phyloP scores from a whole-genome alignment of 2,329 filamentous ascomycete genomes.

The Fusarium keratoplasticum region DNA sequence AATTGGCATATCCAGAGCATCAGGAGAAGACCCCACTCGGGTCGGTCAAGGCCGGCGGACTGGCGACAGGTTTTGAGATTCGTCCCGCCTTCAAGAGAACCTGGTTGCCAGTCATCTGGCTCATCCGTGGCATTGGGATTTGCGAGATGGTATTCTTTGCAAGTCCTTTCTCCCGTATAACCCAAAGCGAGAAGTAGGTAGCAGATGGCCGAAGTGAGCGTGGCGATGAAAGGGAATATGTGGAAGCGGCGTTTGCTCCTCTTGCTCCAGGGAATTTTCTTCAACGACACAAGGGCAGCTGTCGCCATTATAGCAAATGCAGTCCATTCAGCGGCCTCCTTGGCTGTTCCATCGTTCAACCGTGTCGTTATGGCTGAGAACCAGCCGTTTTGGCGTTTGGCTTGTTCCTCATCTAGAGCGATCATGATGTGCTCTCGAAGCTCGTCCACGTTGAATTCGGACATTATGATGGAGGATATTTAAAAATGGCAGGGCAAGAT shows the following conservation, averaged over 20 bases:
- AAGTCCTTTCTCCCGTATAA: background rate
- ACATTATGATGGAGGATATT: background rate
- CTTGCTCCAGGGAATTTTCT: background rate
- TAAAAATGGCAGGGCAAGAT: background rate
- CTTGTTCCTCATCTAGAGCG: background rate
- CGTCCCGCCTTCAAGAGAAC: background rate
- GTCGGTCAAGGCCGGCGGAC: background rate
- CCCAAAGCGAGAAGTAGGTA: background rate
- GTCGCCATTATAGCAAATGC: background rate
- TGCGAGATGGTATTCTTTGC: slow-evolving; percentile 1
- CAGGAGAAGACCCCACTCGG: background rate
- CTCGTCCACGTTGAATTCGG: slow-evolving; percentile 1
- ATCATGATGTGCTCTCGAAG: slow-evolving; percentile 4
- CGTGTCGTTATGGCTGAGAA: background rate
- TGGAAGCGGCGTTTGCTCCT: slow-evolving; percentile 1
- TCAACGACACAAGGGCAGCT: background rate
- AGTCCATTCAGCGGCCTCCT: background rate
- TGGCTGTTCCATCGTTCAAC: background rate
- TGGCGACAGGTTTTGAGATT: slow-evolving; percentile 2
- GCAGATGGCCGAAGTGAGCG: background rate
- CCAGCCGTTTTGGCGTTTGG: background rate
- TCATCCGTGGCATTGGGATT: background rate
- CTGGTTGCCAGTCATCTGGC: slow-evolving; percentile 1
- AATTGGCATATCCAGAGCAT: slow-evolving; percentile 1
- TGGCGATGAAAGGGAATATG: slow-evolving; percentile 1